Percentiles rank a stretch among this genome's conserved stretches.
Conservation (phyloP, 768 basidiomycete species). For the Auricularia sp. region DNA sequence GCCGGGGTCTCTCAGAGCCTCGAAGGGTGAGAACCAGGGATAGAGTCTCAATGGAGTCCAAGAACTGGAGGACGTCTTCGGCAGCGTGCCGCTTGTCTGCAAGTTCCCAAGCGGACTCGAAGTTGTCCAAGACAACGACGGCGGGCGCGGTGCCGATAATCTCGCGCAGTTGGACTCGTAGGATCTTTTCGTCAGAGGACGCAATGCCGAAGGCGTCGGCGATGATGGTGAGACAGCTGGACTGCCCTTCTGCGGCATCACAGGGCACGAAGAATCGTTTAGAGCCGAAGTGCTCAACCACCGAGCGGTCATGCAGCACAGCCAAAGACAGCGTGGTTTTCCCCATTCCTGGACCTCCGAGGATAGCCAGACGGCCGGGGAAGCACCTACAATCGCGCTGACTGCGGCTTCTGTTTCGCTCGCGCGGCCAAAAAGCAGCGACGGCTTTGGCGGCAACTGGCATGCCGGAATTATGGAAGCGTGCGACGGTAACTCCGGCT, state of each 20-base stretch:
- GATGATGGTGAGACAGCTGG: not conserved
- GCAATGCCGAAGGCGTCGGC: not conserved
- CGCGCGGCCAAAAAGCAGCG: not conserved
- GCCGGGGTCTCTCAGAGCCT: constrained; percentile 15
- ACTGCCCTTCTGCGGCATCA: constrained; percentile 6
- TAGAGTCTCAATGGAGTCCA: constrained; percentile 11
- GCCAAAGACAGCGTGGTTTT: constrained; percentile 30
- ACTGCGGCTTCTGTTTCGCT: not conserved
- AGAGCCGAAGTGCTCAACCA: constrained; percentile 17
- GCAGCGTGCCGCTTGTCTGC: constrained; percentile 11
- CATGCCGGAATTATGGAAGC: no score
- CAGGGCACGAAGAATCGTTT: constrained; percentile 27
- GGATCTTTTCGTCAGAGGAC: not conserved
- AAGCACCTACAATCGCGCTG: not conserved
- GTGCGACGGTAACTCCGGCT: no score
- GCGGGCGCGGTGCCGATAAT: constrained; percentile 12
- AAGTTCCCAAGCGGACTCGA: constrained; percentile 17
- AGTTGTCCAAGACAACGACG: constrained; percentile 14
- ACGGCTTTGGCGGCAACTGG: not conserved
- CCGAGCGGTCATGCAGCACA: constrained; percentile 18
- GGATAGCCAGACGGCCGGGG: constrained; percentile 9
- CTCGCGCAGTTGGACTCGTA: not conserved
- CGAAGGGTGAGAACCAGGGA: constrained; percentile 16
- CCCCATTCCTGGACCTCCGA: constrained; percentile 29
- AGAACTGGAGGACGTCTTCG: constrained; percentile 10